Evolutionary conservation across 306 rosid species (phyloP).

Genomic region (Aeschynomene evenia): DNA sequence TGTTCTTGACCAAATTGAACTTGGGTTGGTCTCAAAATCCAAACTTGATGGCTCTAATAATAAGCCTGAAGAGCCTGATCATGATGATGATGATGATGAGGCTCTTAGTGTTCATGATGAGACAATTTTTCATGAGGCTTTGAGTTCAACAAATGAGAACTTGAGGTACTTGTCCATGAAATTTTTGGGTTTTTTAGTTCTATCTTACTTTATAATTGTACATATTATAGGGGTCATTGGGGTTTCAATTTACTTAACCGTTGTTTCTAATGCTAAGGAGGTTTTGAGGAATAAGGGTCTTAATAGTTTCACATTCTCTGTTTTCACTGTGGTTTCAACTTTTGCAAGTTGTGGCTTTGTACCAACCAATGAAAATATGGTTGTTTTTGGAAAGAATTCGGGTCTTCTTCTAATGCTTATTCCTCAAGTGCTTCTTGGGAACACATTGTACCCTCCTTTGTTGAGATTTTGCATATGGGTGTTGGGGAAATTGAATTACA

Average conservation of each 20-base stretch:
- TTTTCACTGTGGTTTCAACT: slow-evolving; percentile 56
- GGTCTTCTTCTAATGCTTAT: slow-evolving; percentile 51
- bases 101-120: background rate
- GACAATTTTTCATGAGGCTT: background rate
- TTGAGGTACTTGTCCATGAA: slow-evolving; percentile 30
- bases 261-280: slow-evolving; percentile 38
- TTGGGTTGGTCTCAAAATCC: background rate
- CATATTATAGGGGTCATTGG: slow-evolving; percentile 37
- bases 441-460: slow-evolving; percentile 57
- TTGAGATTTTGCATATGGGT: slow-evolving; percentile 40
- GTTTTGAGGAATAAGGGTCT: slow-evolving; percentile 36
- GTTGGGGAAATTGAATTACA: slow-evolving; percentile 35
- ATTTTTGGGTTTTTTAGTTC: slow-evolving; percentile 41
- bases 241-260: slow-evolving; percentile 34
- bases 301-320: slow-evolving; percentile 38
- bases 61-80: background rate
- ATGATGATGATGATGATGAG: background rate
- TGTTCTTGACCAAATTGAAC: slow-evolving; percentile 11
- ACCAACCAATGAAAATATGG: slow-evolving; percentile 81
- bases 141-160: background rate
- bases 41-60: background rate
- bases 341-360: slow-evolving; percentile 65
- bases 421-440: slow-evolving; percentile 56
- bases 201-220: slow-evolving; percentile 36
- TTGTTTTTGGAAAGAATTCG: slow-evolving; percentile 46